Evolutionary conservation across 163 green algal genomes (phyloP), one percentile per base, ranked within the genome.

Genomic region (Volvox carteri): DNA sequence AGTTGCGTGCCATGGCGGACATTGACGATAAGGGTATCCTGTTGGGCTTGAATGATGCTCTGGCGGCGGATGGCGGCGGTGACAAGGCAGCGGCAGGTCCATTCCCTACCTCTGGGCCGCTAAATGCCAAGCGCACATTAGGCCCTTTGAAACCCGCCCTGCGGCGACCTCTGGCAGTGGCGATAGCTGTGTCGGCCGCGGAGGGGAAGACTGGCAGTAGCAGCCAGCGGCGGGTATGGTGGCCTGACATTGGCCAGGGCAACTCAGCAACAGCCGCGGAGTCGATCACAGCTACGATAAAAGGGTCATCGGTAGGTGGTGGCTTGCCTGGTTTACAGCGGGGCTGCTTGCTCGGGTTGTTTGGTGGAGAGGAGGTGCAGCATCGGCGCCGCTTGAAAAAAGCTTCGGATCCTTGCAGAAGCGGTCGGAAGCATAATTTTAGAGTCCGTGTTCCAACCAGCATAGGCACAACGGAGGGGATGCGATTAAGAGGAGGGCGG

Each of bases 1-100:
- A 77, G 50, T 16, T 25, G 70, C 67, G 33, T 21, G 30, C 33
- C 33, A 28, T 62, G 4, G 48, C 48, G 2, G 48, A 74, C 7
- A 41, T 58, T 28, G 41, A 72, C 50, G 81, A 88, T 2, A 56
- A 79, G 62, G 74, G 44, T 0, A 68, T 90, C 25, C 41, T 90
- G 72, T 23, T 35, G 23, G 72, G 46, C 25, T 25, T 85, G 14
- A 58, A 65, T 7, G 62, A 85, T 39, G 74, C 77, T 14, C 58
- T 90, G 52, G 85, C 33, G 56, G 85, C 73, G 46, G 54, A 48
- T 50, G 56, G 21, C 75, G 30, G 48, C 30, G 48, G 30, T 37
- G 48, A 28, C 18, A 39, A 33, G 16, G 33, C 33, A 19, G 18
- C 16, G 1, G 54, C 0, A 2, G 77, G 33, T 54, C 50, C 35